Percentiles rank a stretch among this genome's conserved stretches.
Evolutionary conservation across 2,329 filamentous ascomycete genomes (phyloP).

Genomic region (Hirsutella rhossiliensis): DNA sequence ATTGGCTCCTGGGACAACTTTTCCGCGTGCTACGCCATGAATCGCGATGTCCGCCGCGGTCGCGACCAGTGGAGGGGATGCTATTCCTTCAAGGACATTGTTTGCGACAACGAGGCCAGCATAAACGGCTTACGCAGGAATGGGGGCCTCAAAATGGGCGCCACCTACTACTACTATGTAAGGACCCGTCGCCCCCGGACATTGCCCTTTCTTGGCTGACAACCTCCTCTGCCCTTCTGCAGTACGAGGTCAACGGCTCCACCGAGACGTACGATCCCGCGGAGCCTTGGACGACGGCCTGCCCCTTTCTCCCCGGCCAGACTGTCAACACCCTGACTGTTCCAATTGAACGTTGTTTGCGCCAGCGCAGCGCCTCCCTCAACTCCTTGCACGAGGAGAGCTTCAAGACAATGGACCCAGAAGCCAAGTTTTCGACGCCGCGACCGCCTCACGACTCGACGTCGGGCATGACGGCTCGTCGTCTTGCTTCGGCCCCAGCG

Average conservation of each 20-base stretch:
- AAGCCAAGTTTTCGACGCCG: conserved; percentile 63
- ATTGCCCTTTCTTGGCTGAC: neutral
- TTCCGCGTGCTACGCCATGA: conserved; percentile 63
- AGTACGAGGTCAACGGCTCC: conserved; percentile 77
- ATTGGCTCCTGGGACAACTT: conserved; percentile 97
- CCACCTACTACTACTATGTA: conserved; percentile 93
- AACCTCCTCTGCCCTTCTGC: neutral
- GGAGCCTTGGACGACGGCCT: conserved; percentile 63
- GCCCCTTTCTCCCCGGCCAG: conserved; percentile 81
- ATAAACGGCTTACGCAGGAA: conserved; percentile 38
- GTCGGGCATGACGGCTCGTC: conserved; percentile 9
- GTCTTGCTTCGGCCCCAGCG: conserved; percentile 17
- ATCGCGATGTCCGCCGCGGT: conserved; percentile 65
- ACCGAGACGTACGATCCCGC: conserved; percentile 64
- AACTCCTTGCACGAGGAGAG: conserved; percentile 46
- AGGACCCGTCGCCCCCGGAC: conserved; percentile 21
- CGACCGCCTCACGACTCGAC: conserved; percentile 36
- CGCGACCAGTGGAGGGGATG: conserved; percentile 76
- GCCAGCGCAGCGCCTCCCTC: conserved; percentile 53
- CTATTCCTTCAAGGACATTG: conserved; percentile 75
- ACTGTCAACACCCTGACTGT: conserved; percentile 74
- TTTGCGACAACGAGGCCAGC: conserved; percentile 57
- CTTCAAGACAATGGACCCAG: conserved; percentile 65
- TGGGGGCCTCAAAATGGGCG: conserved; percentile 82
- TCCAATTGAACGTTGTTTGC: conserved; percentile 52